A percentile compares a stretch with the other conserved stretches of the same genome.
These are phyloP conservation scores for Gnetum montanum DNA, from an alignment of 75 land plant species.

Conservation along the genomic window DNA sequence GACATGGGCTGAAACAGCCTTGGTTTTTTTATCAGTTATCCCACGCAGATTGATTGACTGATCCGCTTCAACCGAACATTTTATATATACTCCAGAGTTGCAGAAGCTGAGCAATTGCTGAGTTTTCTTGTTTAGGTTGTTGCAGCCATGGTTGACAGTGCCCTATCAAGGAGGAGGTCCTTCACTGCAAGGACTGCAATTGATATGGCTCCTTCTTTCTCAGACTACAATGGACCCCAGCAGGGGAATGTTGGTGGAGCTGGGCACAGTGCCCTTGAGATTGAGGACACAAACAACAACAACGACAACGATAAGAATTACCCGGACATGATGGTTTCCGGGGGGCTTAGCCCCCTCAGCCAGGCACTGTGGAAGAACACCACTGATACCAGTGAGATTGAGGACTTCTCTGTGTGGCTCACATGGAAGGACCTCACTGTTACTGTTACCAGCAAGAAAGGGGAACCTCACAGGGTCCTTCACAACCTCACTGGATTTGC, in stretches of 20 bases:
- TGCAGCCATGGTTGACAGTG: neutral
- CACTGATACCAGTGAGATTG: conserved; percentile 5
- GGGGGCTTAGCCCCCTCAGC: conserved; percentile 7
- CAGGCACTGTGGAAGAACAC: conserved; percentile 7
- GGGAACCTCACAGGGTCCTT: conserved; percentile 23
- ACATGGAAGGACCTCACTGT: conserved; percentile 49
- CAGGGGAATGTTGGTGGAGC: neutral
- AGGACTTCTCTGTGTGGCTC: conserved; percentile 9
- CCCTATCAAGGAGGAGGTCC: conserved; percentile 1
- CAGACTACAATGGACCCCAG: neutral
- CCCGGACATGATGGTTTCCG: too few species aligned
- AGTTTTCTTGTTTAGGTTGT: too few species aligned
- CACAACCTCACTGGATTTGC: conserved; percentile 43
- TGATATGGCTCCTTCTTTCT: conserved; percentile 3
- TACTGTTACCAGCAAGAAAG: conserved; percentile 21
- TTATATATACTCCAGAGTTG: too few species aligned
- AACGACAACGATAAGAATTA: too few species aligned
- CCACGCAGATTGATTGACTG: too few species aligned
- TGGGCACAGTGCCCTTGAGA: neutral
- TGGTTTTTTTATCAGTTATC: too few species aligned
- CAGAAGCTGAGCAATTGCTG: too few species aligned
- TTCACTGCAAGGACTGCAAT: conserved; percentile 1
- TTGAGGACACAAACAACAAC: neutral
- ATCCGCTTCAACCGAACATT: too few species aligned
- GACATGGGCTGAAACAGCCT: too few species aligned